These are phyloP conservation scores for Globisporangium uncinulatum DNA, from an alignment of 352 stramenopile genomes.

Conservation along the genomic window DNA sequence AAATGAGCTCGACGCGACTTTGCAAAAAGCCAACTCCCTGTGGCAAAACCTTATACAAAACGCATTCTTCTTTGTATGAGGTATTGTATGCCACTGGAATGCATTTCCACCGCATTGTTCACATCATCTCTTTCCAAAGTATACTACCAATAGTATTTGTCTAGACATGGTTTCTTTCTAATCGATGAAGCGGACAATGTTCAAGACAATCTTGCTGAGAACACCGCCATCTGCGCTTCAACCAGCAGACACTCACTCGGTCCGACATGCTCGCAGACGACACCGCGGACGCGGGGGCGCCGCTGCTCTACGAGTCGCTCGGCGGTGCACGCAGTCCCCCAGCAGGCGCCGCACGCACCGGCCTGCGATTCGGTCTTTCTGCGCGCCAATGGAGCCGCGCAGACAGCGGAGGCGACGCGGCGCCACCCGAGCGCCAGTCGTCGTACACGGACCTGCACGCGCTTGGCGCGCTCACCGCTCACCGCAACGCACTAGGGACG, in stretches of 20 bases:
- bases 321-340: neutral
- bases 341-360: slow-evolving; percentile 1
- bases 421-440: slow-evolving; percentile 2
- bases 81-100: too few species aligned
- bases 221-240: neutral
- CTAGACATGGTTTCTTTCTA: too few species aligned
- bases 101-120: too few species aligned
- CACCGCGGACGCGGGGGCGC: slow-evolving; percentile 24
- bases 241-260: too few species aligned
- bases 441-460: slow-evolving; percentile 45
- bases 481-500: slow-evolving; percentile 27
- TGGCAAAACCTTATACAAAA: too few species aligned
- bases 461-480: neutral
- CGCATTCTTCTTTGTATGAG: too few species aligned
- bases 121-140: too few species aligned
- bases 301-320: slow-evolving; percentile 33
- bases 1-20: too few species aligned
- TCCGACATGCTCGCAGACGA: neutral
- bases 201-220: too few species aligned
- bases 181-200: too few species aligned
- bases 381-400: slow-evolving; percentile 10
- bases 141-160: too few species aligned
- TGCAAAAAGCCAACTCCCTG: neutral
- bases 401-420: slow-evolving; percentile 1
- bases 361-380: slow-evolving; percentile 5